Evolutionary conservation across 768 basidiomycete genomes (phyloP).

Genomic region (Candolleomyces eurysporus): DNA sequence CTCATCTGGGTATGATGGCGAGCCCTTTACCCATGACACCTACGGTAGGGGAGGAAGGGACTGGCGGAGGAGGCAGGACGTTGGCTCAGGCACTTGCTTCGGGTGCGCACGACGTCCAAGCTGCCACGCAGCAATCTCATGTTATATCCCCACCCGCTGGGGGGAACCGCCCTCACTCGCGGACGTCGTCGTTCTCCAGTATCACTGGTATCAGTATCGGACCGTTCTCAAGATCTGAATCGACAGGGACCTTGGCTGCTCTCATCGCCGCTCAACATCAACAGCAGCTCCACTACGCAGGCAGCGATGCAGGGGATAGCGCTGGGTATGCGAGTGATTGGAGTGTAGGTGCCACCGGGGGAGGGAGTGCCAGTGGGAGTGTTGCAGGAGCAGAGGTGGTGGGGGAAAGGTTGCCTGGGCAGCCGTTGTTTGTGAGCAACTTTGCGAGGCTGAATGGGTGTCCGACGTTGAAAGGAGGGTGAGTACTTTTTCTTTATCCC

Average conservation of each 20-base stretch:
- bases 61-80: background rate
- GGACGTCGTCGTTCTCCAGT: constrained; percentile 19
- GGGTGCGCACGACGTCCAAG: background rate
- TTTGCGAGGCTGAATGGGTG: constrained; percentile 67
- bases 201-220: constrained; percentile 18
- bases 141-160: background rate
- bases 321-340: constrained; percentile 25
- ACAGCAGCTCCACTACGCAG: constrained; percentile 14
- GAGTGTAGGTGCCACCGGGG: constrained; percentile 12
- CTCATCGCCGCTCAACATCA: constrained; percentile 14
- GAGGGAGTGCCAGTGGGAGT: constrained; percentile 16
- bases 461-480: constrained; percentile 50
- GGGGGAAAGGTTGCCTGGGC: constrained; percentile 66
- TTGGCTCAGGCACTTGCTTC: background rate
- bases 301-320: constrained; percentile 26
- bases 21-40: background rate
- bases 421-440: constrained; percentile 79
- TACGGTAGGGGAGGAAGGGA: background rate
- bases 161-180: background rate
- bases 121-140: background rate
- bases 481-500: background rate
- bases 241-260: constrained; percentile 21
- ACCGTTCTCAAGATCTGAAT: constrained; percentile 35
- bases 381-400: constrained; percentile 33
- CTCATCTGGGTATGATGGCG: background rate